A percentile compares a stretch with the other conserved stretches of the same genome.
phyloP scores from a whole-genome alignment of 1,284 basidiomycete genomes.

The Sphagnurus paluster region DNA sequence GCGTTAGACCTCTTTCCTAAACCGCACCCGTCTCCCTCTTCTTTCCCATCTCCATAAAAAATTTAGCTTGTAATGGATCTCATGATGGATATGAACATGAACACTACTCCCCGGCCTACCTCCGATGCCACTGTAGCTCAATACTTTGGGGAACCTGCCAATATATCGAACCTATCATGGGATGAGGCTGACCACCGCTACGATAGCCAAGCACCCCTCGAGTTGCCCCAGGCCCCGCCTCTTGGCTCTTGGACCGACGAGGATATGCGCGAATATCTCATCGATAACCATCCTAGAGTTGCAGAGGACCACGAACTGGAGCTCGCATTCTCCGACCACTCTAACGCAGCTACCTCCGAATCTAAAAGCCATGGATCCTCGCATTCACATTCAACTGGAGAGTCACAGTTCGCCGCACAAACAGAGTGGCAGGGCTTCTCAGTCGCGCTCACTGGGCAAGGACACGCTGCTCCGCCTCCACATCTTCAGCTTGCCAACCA shows the following conservation, averaged over 20 bases:
- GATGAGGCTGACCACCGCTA: constrained; percentile 17
- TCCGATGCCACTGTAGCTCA: constrained; percentile 10
- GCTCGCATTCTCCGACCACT: constrained; percentile 17
- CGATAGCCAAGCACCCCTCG: neutral
- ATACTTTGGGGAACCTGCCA: constrained; percentile 9
- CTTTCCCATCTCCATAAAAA: neutral
- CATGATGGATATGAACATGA: constrained; percentile 14
- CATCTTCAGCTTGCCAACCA: constrained; percentile 7
- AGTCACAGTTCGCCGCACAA: constrained; percentile 2
- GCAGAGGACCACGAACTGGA: constrained; percentile 15
- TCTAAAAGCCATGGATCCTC: constrained; percentile 17
- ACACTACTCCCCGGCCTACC: constrained; percentile 11
- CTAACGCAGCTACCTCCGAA: constrained; percentile 16
- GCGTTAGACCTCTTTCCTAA: constrained; percentile 8
- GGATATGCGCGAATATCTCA: constrained; percentile 9
- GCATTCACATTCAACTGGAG: constrained; percentile 10
- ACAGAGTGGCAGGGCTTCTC: constrained; percentile 15
- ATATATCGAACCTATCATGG: constrained; percentile 8
- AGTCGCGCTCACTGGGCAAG: constrained; percentile 7
- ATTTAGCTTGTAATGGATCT: constrained; percentile 10
- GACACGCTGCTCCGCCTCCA: constrained; percentile 9
- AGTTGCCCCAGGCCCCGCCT: constrained; percentile 6
- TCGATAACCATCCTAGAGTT: constrained; percentile 12
- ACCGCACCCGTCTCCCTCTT: constrained; percentile 3
- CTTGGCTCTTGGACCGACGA: constrained; percentile 14